Evolutionary conservation across 805 yeast genomes (phyloP).

Genomic region (Limtongozyma cylindracea): DNA sequence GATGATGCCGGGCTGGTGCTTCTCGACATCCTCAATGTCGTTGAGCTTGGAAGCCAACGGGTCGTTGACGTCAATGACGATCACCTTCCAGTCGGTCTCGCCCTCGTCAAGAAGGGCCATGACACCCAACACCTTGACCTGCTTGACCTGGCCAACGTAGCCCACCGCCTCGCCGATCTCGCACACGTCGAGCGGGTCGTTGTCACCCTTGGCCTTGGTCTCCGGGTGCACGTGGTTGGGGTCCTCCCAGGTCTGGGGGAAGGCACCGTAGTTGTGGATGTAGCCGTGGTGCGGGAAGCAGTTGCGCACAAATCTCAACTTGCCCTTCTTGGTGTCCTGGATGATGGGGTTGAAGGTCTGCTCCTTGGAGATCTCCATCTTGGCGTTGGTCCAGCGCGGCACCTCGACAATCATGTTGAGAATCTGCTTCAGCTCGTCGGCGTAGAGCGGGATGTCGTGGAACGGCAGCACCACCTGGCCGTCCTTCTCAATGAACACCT

Average conservation of each 20-base stretch:
- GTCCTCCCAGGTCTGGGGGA: conserved; percentile 95
- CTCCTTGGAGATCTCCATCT: conserved; percentile 47
- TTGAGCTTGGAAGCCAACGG: conserved; percentile 33
- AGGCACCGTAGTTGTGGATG: conserved; percentile 71
- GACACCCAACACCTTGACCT: conserved; percentile 36
- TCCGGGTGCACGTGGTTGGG: conserved; percentile 27
- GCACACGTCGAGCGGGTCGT: conserved; percentile 22
- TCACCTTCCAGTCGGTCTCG: conserved; percentile 80
- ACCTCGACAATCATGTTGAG: conserved; percentile 17
- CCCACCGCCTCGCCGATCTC: conserved; percentile 22
- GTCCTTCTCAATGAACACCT: conserved; percentile 73
- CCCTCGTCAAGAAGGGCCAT: conserved; percentile 77
- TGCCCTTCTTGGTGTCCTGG: conserved; percentile 58
- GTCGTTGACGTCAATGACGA: conserved; percentile 44
- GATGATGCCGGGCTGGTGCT: conserved; percentile 44
- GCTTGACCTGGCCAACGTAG: conserved; percentile 24
- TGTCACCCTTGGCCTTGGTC: conserved; percentile 20
- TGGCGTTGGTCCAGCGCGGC: conserved; percentile 58
- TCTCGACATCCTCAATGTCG: conserved; percentile 43
- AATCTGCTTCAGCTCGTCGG: conserved; percentile 42
- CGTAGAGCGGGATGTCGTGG: conserved; percentile 59
- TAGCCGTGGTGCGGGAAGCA: conserved; percentile 69
- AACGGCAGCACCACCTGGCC: conserved; percentile 90
- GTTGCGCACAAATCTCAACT: conserved; percentile 53
- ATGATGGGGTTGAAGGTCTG: conserved; percentile 45